Evolutionary conservation across 2,329 filamentous ascomycete genomes (phyloP).

Genomic region (Pseudohalonectria lignicola): DNA sequence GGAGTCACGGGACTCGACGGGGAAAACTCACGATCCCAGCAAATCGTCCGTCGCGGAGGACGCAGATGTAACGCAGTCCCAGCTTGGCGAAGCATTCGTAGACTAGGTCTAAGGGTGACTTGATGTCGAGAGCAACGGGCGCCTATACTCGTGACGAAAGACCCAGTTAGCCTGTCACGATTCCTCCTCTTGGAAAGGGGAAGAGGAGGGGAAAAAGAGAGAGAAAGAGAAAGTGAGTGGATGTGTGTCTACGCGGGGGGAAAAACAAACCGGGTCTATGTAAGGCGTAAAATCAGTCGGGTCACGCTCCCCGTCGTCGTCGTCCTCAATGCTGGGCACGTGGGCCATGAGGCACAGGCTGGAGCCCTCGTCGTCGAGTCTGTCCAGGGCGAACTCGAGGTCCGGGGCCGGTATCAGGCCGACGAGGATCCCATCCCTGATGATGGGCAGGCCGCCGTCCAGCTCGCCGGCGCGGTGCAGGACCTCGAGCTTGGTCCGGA

Average conservation of each 20-base stretch:
- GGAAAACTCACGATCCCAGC: conserved; percentile 64
- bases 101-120: conserved; percentile 85
- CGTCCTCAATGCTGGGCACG: conserved; percentile 50
- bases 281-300: conserved; percentile 81
- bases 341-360: conserved; percentile 74
- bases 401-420: conserved; percentile 91
- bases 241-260: too few relatives aligned
- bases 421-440: conserved; percentile 68
- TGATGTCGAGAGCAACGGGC: conserved; percentile 78
- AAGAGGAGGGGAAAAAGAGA: not conserved
- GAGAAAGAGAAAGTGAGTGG: too few relatives aligned
- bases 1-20: too few relatives aligned
- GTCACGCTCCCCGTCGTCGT: conserved; percentile 45
- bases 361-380: conserved; percentile 62
- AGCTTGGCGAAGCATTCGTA: conserved; percentile 96
- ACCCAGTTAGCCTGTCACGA: too few relatives aligned
- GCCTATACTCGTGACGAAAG: conserved; percentile 33
- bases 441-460: conserved; percentile 81
- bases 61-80: conserved; percentile 85
- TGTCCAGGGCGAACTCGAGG: conserved; percentile 84
- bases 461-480: conserved; percentile 81
- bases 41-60: conserved; percentile 72
- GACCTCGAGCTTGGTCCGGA: conserved; percentile 71
- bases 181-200: too few relatives aligned
- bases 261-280: conserved; percentile 71